Percentiles rank a stretch among this genome's conserved stretches.
phyloP scores from a whole-genome alignment of 768 basidiomycete genomes.

The Rhodotorula graminis region DNA sequence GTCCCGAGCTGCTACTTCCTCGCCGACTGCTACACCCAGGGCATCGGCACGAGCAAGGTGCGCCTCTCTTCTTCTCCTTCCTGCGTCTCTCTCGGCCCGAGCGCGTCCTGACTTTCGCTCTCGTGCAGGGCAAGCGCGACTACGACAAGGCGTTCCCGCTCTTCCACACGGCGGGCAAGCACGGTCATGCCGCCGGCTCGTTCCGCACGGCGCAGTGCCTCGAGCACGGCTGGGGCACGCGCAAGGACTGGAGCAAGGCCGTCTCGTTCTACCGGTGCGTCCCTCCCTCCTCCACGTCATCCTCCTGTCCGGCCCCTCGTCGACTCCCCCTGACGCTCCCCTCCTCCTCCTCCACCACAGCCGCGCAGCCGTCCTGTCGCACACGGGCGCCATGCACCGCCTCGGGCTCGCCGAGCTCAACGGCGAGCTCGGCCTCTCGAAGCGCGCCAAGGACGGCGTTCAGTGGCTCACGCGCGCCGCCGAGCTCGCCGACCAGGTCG shows the following conservation, averaged over 20 bases:
- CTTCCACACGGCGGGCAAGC: slow-evolving; percentile 92
- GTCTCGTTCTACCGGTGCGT: slow-evolving; percentile 71
- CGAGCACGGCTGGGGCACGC: slow-evolving; percentile 98
- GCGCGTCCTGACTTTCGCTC: background rate
- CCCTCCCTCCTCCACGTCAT: no score
- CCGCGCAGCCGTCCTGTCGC: slow-evolving; percentile 83
- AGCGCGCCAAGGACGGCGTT: slow-evolving; percentile 89
- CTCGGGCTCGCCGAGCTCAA: slow-evolving; percentile 94
- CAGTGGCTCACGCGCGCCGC: slow-evolving; percentile 98
- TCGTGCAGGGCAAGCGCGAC: slow-evolving; percentile 65
- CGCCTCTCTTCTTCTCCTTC: background rate
- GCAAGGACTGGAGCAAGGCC: slow-evolving; percentile 85
- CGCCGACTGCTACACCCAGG: slow-evolving; percentile 96
- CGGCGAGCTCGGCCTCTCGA: slow-evolving; percentile 79
- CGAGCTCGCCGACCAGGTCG: slow-evolving; percentile 55
- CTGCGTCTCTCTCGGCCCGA: no score
- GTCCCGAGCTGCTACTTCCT: slow-evolving; percentile 94
- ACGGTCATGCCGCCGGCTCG: slow-evolving; percentile 89
- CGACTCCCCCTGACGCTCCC: background rate
- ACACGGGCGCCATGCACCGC: slow-evolving; percentile 94
- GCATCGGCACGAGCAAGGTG: slow-evolving; percentile 47
- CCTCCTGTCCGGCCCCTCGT: background rate
- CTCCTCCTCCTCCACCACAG: slow-evolving; percentile 44
- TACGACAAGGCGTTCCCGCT: slow-evolving; percentile 95
- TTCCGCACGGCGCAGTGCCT: slow-evolving; percentile 96